A percentile compares a stretch with the other conserved stretches of the same genome.
Conservation (phyloP, 31 red algal species). For the Odonthalia washingtoniensis region DNA sequence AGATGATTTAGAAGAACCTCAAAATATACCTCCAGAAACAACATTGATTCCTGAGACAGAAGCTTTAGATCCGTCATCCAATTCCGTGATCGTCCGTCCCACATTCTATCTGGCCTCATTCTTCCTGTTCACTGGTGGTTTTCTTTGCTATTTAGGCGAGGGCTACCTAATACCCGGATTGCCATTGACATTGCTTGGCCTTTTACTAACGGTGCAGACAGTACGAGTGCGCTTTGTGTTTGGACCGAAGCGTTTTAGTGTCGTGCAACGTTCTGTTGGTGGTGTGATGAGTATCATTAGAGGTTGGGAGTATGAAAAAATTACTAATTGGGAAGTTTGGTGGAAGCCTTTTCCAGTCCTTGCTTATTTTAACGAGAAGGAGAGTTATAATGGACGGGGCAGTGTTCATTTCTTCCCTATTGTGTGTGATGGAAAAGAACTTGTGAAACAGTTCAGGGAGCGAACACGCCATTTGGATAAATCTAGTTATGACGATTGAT, state of each 20-base stretch:
- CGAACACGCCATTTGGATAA: constrained; percentile 69
- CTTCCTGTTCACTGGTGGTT: constrained; percentile 64
- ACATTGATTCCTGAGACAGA: too few species aligned
- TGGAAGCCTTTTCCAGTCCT: constrained; percentile 73
- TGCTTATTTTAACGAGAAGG: constrained; percentile 83
- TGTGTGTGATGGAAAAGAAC: constrained; percentile 59
- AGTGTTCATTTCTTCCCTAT: constrained; percentile 91
- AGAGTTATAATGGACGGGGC: constrained; percentile 86
- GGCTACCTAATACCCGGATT: constrained; percentile 63
- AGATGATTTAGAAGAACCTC: too few species aligned
- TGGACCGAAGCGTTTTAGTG: constrained; percentile 58
- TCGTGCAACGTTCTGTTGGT: constrained; percentile 46
- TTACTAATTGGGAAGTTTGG: constrained; percentile 86
- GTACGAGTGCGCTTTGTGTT: constrained; percentile 79
- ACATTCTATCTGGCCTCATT: constrained; percentile 52
- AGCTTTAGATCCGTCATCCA: constrained; percentile 54
- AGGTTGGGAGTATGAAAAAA: constrained; percentile 74
- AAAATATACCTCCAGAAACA: too few species aligned
- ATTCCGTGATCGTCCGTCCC: constrained; percentile 46
- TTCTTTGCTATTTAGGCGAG: constrained; percentile 53
- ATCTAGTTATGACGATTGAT: constrained; percentile 46
- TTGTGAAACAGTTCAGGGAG: constrained; percentile 56
- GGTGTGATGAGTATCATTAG: constrained; percentile 54
- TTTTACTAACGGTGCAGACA: constrained; percentile 72
- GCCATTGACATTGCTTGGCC: constrained; percentile 67